These are phyloP conservation scores for Plasmodium vivax DNA, from an alignment of 169 alveolate species.

Conservation along the genomic window DNA sequence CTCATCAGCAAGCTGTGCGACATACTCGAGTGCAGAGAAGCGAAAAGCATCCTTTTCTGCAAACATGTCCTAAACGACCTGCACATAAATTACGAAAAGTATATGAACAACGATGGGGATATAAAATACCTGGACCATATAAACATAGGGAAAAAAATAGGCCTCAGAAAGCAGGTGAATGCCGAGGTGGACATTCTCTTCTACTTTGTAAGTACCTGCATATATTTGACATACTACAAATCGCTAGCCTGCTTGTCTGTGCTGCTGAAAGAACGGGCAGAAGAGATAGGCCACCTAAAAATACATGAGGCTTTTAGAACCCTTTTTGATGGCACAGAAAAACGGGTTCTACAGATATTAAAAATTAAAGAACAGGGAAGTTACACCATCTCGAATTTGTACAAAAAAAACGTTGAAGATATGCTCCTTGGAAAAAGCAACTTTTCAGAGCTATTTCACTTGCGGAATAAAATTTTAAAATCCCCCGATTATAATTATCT, in stretches of 20 bases:
- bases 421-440: conserved; percentile 5
- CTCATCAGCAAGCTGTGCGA: conserved; percentile 22
- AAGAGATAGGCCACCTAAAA: neutral
- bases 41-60: conserved; percentile 52
- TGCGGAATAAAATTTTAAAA: conserved; percentile 16
- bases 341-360: conserved; percentile 15
- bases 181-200: conserved; percentile 15
- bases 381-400: conserved; percentile 11
- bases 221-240: conserved; percentile 44
- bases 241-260: conserved; percentile 18
- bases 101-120: conserved; percentile 65
- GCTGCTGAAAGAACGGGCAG: neutral
- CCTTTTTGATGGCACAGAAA: conserved; percentile 21
- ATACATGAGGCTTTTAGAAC: neutral
- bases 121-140: conserved; percentile 44
- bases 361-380: conserved; percentile 28
- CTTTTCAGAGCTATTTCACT: conserved; percentile 12
- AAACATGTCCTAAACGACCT: conserved; percentile 24
- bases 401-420: conserved; percentile 9
- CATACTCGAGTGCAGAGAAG: conserved; percentile 49
- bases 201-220: conserved; percentile 35
- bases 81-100: conserved; percentile 38
- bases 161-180: conserved; percentile 3
- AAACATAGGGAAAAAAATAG: conserved; percentile 25
- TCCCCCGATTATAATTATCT: conserved; percentile 41